These are phyloP conservation scores for Andrographis paniculata DNA, from an alignment of 305 asterid species.

Conservation along the genomic window DNA sequence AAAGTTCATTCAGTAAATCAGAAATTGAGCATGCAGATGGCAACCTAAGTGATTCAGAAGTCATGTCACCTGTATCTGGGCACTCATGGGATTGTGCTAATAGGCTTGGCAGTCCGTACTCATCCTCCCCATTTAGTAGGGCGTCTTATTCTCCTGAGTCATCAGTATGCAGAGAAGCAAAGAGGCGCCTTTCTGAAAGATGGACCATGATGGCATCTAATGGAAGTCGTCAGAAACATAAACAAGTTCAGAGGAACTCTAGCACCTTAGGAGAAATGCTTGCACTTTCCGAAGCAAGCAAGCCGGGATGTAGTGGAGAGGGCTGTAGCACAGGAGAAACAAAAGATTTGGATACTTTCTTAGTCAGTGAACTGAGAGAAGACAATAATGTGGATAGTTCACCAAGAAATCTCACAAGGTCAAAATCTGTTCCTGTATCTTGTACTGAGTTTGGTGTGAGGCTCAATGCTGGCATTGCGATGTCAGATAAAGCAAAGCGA, in stretches of 20 bases:
- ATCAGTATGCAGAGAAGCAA: constrained; percentile 70
- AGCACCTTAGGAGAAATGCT: constrained; percentile 50
- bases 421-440: constrained; percentile 72
- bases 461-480: constrained; percentile 23
- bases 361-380: constrained; percentile 12
- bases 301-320: constrained; percentile 16
- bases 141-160: constrained; percentile 60
- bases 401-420: constrained; percentile 39
- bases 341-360: constrained; percentile 13
- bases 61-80: constrained; percentile 49
- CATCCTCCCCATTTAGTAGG: constrained; percentile 51
- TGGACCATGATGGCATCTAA: constrained; percentile 68
- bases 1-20: constrained; percentile 48
- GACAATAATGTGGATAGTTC: constrained; percentile 16
- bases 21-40: constrained; percentile 42
- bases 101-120: constrained; percentile 53
- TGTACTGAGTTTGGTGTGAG: constrained; percentile 33
- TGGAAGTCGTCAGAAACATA: constrained; percentile 35
- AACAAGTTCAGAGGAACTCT: constrained; percentile 22
- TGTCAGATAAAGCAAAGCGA: constrained; percentile 22
- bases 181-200: constrained; percentile 80
- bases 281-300: constrained; percentile 36
- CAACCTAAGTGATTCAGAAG: constrained; percentile 60
- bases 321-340: constrained; percentile 15
- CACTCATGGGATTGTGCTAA: constrained; percentile 69